Conservation (phyloP, 306 rosid species). For the Cucumis melo region DNA sequence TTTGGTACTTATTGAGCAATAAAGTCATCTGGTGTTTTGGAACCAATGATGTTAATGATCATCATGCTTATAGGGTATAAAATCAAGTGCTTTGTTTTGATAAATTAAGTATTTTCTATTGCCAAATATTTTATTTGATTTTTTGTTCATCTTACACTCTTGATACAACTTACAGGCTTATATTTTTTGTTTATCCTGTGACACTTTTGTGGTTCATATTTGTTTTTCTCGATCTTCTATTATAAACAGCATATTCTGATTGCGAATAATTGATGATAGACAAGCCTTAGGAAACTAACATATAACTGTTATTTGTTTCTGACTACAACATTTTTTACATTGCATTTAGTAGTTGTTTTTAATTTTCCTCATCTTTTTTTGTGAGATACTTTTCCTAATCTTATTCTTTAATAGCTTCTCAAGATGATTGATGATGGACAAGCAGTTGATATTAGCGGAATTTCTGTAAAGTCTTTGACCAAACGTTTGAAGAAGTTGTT, state of each 20-base stretch:
- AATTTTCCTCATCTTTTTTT: background rate
- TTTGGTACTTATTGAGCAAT: background rate
- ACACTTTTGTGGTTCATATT: background rate
- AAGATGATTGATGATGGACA: conserved; percentile 87
- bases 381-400: background rate
- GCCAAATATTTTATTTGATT: background rate
- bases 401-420: conserved; percentile 37
- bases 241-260: conserved; percentile 37
- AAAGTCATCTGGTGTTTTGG: background rate
- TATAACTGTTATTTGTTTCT: background rate
- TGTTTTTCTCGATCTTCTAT: background rate
- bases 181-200: background rate
- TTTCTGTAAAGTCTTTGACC: conserved; percentile 48
- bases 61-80: background rate
- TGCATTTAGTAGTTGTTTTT: background rate
- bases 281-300: conserved; percentile 47
- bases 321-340: background rate
- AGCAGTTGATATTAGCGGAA: conserved; percentile 86
- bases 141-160: background rate
- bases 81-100: background rate
- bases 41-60: background rate
- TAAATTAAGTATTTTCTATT: background rate
- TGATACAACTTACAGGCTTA: background rate
- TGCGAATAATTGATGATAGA: conserved; percentile 78
- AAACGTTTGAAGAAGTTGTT: conserved; percentile 66